phyloP scores from a whole-genome alignment of 2,329 filamentous ascomycete genomes.

The Dryadomyces sulphureus region DNA sequence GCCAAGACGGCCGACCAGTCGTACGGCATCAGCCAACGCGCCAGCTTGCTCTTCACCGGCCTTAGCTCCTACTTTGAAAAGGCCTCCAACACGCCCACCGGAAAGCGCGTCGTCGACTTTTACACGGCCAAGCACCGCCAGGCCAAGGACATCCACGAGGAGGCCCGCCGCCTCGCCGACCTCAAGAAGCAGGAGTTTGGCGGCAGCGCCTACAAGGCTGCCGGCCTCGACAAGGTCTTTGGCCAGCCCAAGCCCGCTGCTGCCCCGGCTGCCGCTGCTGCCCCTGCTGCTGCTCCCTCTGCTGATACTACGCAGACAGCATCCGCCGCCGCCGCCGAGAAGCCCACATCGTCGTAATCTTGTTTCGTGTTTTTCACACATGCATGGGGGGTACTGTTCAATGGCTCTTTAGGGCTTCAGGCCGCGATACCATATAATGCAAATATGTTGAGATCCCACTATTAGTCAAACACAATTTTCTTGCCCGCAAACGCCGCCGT shows the following conservation, averaged over 20 bases:
- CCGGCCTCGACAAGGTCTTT: slow-evolving; percentile 42
- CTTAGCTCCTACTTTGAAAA: slow-evolving; percentile 89
- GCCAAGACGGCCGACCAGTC: slow-evolving; percentile 71
- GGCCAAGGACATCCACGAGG: slow-evolving; percentile 83
- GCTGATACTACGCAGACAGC: neutral
- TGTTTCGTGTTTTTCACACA: neutral
- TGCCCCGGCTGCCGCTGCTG: neutral
- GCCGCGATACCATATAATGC: neutral
- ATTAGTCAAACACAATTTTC: slow-evolving; percentile 44
- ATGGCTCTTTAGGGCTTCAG: too few relatives aligned
- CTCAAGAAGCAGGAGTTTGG: slow-evolving; percentile 59
- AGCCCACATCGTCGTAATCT: slow-evolving; percentile 2
- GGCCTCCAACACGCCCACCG: slow-evolving; percentile 73
- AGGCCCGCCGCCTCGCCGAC: slow-evolving; percentile 77
- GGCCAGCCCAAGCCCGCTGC: slow-evolving; percentile 20
- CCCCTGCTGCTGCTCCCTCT: too few relatives aligned
- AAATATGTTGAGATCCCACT: neutral
- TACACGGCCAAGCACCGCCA: slow-evolving; percentile 77
- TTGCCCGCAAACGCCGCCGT: slow-evolving; percentile 37
- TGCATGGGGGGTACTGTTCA: too few relatives aligned
- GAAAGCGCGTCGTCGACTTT: slow-evolving; percentile 75
- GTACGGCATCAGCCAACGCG: slow-evolving; percentile 67
- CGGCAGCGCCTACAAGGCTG: slow-evolving; percentile 43
- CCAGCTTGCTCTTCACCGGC: slow-evolving; percentile 47
- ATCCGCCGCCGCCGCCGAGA: neutral